Conservation (phyloP, 805 yeast genomes). For the Lachancea lanzarotensis region DNA sequence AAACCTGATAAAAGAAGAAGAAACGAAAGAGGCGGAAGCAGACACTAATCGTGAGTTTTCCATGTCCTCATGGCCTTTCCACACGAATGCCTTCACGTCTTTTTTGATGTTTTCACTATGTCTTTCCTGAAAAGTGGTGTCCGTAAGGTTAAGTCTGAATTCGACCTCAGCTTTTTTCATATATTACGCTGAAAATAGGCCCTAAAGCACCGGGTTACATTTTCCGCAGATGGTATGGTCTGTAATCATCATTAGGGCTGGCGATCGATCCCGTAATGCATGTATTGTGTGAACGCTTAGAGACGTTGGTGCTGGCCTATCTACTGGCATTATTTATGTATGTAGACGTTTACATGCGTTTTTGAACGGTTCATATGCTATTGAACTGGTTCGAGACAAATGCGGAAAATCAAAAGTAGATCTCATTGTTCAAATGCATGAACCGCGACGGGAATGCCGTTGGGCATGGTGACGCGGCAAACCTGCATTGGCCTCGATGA, state of each 20-base stretch:
- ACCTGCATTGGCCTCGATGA: too few relatives aligned
- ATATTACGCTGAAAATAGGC: background rate
- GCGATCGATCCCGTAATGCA: background rate
- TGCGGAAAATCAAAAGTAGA: background rate
- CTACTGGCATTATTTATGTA: background rate
- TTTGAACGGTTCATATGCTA: background rate
- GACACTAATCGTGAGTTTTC: background rate
- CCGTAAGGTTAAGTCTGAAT: background rate
- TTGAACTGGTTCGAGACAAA: background rate
- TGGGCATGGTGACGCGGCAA: too few relatives aligned
- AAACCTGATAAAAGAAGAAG: too few relatives aligned
- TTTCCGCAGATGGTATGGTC: background rate
- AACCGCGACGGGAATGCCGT: too few relatives aligned
- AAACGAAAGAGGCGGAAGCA: too few relatives aligned
- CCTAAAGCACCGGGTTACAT: background rate
- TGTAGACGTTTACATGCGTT: background rate
- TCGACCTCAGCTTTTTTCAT: background rate
- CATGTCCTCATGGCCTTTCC: background rate
- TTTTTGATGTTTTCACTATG: background rate
- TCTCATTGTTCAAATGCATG: background rate
- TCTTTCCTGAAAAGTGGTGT: background rate
- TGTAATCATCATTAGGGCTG: background rate
- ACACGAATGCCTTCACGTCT: background rate
- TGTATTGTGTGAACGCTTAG: too few relatives aligned
- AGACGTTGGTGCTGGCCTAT: too few relatives aligned